These are phyloP conservation scores for Pestalotiopsis sp. DNA, from an alignment of 2,329 filamentous ascomycete genomes.

Conservation along the genomic window DNA sequence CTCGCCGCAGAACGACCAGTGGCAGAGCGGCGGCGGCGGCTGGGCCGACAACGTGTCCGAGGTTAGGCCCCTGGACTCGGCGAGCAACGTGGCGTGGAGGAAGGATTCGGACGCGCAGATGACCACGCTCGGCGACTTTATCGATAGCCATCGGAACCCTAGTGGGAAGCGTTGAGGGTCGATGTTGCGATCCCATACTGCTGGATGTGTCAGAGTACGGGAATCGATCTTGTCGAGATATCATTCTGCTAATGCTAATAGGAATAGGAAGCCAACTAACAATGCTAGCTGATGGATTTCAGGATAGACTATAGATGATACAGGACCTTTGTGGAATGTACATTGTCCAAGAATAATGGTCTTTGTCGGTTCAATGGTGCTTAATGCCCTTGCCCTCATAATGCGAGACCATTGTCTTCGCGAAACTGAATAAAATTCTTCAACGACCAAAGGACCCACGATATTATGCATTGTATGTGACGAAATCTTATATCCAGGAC, in stretches of 20 bases:
- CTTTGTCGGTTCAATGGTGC: not conserved
- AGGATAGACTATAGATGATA: not conserved
- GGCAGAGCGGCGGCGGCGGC: not conserved
- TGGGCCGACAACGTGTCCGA: not conserved
- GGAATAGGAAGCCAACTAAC: no score
- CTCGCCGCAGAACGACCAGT: constrained; percentile 9
- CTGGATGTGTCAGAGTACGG: no score
- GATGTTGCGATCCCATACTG: no score
- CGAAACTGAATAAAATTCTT: not conserved
- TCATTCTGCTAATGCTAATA: no score
- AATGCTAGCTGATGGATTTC: no score
- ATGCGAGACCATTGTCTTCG: not conserved
- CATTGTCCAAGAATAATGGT: not conserved
- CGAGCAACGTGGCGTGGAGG: constrained; percentile 13
- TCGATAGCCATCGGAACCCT: not conserved
- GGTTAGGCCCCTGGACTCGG: constrained; percentile 12
- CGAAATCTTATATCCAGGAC: not conserved
- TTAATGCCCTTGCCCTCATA: not conserved
- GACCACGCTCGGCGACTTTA: constrained; percentile 9
- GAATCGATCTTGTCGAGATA: no score
- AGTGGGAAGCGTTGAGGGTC: not conserved
- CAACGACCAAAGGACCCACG: not conserved
- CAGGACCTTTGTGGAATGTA: not conserved
- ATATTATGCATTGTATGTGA: not conserved
- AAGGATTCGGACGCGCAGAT: not conserved